phyloP scores from a whole-genome alignment of 805 yeast genomes.

The Blastobotrys peoriensis region DNA sequence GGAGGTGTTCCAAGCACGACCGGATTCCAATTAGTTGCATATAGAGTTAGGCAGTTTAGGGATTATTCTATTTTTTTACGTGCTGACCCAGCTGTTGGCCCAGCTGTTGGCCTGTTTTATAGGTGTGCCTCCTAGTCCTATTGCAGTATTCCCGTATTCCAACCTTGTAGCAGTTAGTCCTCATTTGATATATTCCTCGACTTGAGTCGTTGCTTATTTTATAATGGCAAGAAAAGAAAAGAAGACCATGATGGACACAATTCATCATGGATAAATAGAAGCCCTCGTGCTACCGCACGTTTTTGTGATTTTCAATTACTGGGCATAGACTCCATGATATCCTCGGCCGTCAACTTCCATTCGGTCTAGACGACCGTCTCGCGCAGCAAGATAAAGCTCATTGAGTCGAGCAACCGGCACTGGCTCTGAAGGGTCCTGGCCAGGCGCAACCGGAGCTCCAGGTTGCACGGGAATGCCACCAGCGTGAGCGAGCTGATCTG shows the following conservation, averaged over 20 bases:
- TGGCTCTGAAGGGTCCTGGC: constrained; percentile 32
- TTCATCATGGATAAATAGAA: too few species aligned
- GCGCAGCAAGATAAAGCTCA: constrained; percentile 48
- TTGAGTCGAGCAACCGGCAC: constrained; percentile 40
- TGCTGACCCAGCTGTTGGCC: too few species aligned
- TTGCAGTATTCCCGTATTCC: too few species aligned
- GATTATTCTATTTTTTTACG: not conserved
- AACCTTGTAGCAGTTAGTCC: too few species aligned
- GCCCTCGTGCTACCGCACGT: too few species aligned
- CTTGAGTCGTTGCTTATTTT: too few species aligned
- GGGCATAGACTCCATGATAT: constrained; percentile 37
- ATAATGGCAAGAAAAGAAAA: too few species aligned
- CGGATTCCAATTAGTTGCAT: too few species aligned
- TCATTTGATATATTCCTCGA: too few species aligned
- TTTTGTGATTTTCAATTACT: constrained; percentile 26
- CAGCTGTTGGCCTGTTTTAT: too few species aligned
- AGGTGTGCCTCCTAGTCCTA: too few species aligned
- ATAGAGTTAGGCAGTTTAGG: not conserved
- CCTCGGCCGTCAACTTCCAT: constrained; percentile 44
- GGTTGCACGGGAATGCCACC: constrained; percentile 7
- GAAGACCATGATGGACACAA: too few species aligned
- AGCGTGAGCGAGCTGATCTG: constrained; percentile 5
- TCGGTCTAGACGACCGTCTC: constrained; percentile 50
- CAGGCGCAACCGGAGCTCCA: constrained; percentile 22
- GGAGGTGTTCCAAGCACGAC: constrained; percentile 26